phyloP scores from a whole-genome alignment of 1,139 yeast species.

The Hanseniaspora gamundiae region DNA sequence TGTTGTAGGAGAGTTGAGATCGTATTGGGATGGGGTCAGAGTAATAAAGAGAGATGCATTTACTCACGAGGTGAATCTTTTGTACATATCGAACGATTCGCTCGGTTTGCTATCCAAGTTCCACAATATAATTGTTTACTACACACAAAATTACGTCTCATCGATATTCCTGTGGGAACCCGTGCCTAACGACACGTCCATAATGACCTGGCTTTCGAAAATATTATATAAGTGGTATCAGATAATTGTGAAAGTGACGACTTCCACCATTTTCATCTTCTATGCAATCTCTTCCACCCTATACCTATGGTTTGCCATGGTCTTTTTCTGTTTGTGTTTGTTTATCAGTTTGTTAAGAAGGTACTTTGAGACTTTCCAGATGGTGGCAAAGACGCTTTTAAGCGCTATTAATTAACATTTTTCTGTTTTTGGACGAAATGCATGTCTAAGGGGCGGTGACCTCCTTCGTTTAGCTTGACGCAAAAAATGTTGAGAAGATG shows the following conservation, averaged over 20 bases:
- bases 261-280: background rate
- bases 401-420: background rate
- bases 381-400: background rate
- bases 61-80: background rate
- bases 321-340: conserved; percentile 6
- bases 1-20: conserved; percentile 1
- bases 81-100: conserved; percentile 1
- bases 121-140: conserved; percentile 7
- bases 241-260: background rate
- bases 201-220: background rate
- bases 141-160: conserved; percentile 4
- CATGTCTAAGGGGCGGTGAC: too few relatives aligned
- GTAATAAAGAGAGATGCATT: background rate
- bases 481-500: too few relatives aligned
- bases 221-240: conserved; percentile 1
- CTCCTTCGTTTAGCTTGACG: too few relatives aligned
- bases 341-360: conserved; percentile 2
- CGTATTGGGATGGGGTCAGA: conserved; percentile 5
- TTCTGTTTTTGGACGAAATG: too few relatives aligned
- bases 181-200: background rate
- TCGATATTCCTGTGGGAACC: conserved; percentile 1
- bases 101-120: conserved; percentile 2
- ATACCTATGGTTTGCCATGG: conserved; percentile 7
- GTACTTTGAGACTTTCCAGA: background rate
- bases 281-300: conserved; percentile 2